These are phyloP conservation scores for Debaryomyces udenii DNA, from an alignment of 1,139 yeast species.

Conservation along the genomic window DNA sequence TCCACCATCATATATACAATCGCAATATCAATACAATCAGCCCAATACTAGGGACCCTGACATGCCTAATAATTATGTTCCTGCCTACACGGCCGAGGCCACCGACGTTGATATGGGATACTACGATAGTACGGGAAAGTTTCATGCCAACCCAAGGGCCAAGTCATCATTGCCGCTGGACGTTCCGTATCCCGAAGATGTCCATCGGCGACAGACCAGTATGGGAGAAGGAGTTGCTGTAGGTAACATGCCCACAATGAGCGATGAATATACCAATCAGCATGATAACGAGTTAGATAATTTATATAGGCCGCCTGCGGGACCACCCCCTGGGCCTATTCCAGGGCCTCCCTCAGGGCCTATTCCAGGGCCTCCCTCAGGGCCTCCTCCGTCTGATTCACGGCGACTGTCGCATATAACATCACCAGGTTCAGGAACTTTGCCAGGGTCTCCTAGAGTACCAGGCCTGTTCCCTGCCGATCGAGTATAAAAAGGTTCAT, in stretches of 20 bases:
- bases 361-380: conserved; percentile 5
- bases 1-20: conserved; percentile 82
- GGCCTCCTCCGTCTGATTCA: conserved; percentile 4
- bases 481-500: neutral
- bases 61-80: conserved; percentile 51
- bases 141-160: conserved; percentile 42
- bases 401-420: neutral
- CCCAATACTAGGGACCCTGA: conserved; percentile 37
- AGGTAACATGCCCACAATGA: conserved; percentile 11
- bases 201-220: conserved; percentile 23
- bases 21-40: conserved; percentile 63
- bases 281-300: conserved; percentile 10
- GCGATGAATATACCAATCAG: conserved; percentile 12
- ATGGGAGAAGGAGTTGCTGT: conserved; percentile 18
- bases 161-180: conserved; percentile 20
- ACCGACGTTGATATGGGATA: conserved; percentile 78
- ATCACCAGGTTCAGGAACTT: neutral
- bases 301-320: conserved; percentile 15
- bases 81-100: conserved; percentile 66
- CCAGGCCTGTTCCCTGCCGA: conserved; percentile 6
- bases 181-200: conserved; percentile 20
- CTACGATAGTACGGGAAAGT: conserved; percentile 70
- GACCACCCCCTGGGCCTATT: conserved; percentile 1
- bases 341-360: neutral
- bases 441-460: neutral